Evolutionary conservation across 495 filamentous ascomycete genomes (phyloP).

Genomic region (Talaromyces ruber): DNA sequence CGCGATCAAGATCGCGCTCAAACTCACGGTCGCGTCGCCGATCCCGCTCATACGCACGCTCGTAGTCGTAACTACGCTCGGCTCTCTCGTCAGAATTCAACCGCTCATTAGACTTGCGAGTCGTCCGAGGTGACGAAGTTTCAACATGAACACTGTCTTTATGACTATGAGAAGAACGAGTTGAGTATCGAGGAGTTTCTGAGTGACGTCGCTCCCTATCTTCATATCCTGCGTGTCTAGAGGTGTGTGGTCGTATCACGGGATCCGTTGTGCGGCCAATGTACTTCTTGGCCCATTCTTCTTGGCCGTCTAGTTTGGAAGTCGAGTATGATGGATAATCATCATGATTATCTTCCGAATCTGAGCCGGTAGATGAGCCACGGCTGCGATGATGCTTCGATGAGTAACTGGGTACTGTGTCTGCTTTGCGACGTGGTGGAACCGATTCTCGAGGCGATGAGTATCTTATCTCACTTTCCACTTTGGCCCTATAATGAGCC

Average conservation of each 20-base stretch:
- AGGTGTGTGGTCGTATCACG: background rate
- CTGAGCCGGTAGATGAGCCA: background rate
- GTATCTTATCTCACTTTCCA: background rate
- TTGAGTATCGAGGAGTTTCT: background rate
- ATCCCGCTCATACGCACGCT: background rate
- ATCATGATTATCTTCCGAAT: conserved; percentile 9
- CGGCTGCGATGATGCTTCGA: background rate
- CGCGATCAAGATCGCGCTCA: background rate
- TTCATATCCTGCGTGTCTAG: background rate
- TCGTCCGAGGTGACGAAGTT: background rate
- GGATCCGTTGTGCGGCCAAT: background rate
- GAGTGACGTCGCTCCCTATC: background rate
- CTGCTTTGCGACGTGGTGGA: conserved; percentile 3
- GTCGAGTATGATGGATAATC: conserved; percentile 19
- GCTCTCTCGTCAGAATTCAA: background rate
- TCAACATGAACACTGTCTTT: background rate
- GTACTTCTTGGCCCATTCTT: conserved; percentile 1
- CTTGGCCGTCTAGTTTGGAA: conserved; percentile 9
- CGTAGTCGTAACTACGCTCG: background rate
- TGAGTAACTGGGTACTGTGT: background rate
- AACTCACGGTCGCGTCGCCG: background rate
- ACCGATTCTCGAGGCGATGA: conserved; percentile 10
- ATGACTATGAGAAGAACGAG: background rate
- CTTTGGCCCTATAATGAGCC: background rate
- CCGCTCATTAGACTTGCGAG: conserved; percentile 1